Conservation (phyloP, 305 asterid species). For the Rubia balearica region DNA sequence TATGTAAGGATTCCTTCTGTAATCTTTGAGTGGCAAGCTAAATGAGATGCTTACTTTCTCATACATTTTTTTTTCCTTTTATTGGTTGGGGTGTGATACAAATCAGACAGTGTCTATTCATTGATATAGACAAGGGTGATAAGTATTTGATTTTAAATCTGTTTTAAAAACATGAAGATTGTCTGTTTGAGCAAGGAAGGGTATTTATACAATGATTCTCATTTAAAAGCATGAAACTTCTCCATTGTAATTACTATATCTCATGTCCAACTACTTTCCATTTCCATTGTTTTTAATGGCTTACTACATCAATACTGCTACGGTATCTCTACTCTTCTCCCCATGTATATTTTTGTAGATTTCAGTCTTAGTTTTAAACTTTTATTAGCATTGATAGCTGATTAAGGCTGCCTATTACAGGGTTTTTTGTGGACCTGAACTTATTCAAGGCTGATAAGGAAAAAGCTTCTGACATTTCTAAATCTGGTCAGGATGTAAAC, state of each 20-base stretch:
- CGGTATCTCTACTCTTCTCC: background rate
- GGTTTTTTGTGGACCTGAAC: slow-evolving; percentile 86
- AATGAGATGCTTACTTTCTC: background rate
- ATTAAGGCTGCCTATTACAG: slow-evolving; percentile 33
- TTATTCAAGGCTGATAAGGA: slow-evolving; percentile 64
- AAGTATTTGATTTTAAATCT: background rate
- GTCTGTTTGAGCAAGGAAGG: no score
- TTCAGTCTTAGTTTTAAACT: background rate
- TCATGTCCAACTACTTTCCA: background rate
- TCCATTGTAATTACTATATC: background rate
- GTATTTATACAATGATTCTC: background rate
- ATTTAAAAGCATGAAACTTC: background rate
- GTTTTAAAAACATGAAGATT: background rate
- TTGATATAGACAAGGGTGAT: background rate
- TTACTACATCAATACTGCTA: background rate
- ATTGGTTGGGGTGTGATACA: background rate
- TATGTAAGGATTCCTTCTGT: background rate
- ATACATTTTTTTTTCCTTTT: background rate
- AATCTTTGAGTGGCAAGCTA: background rate
- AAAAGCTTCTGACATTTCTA: slow-evolving; percentile 37
- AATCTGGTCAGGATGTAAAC: slow-evolving; percentile 28
- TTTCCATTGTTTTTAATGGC: background rate
- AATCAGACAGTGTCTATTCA: background rate
- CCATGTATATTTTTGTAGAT: background rate
- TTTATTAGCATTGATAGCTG: background rate